A percentile compares a stretch with the other conserved stretches of the same genome.
phyloP scores from a whole-genome alignment of 345 rosid genomes.

The Syzygium jambos region DNA sequence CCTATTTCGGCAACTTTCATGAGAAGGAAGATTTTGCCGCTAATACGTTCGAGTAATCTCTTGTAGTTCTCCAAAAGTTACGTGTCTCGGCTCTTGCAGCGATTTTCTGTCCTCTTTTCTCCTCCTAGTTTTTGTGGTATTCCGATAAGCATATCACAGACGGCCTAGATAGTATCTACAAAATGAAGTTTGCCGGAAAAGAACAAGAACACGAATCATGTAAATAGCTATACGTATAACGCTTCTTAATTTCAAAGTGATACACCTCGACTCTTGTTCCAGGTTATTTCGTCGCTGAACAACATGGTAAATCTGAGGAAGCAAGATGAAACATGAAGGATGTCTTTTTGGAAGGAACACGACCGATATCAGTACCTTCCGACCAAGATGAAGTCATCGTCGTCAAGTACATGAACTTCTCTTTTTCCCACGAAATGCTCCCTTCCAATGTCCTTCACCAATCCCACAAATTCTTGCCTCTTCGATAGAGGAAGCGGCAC shows the following conservation, averaged over 20 bases:
- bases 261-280: not conserved
- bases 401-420: slow-evolving; percentile 69
- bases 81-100: not conserved
- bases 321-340: not conserved
- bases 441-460: slow-evolving; percentile 62
- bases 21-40: not conserved
- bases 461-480: slow-evolving; percentile 60
- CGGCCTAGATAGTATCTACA: not conserved
- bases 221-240: not conserved
- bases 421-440: slow-evolving; percentile 68
- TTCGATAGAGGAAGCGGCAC: slow-evolving; percentile 57
- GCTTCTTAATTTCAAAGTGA: not conserved
- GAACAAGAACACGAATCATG: not conserved
- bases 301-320: not conserved
- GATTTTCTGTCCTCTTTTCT: not conserved
- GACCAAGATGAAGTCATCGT: slow-evolving; percentile 58
- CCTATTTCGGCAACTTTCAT: not conserved
- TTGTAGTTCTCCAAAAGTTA: not conserved
- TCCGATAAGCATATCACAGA: not conserved
- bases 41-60: not conserved
- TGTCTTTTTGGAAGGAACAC: not conserved
- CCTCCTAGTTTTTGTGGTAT: not conserved
- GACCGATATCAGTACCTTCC: slow-evolving; percentile 4
- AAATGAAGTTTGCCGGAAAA: not conserved
- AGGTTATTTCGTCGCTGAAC: not conserved